A percentile compares a stretch with the other conserved stretches of the same genome.
Conservation (phyloP, 164 flowering plant species). For the Dillenia turbinata region DNA sequence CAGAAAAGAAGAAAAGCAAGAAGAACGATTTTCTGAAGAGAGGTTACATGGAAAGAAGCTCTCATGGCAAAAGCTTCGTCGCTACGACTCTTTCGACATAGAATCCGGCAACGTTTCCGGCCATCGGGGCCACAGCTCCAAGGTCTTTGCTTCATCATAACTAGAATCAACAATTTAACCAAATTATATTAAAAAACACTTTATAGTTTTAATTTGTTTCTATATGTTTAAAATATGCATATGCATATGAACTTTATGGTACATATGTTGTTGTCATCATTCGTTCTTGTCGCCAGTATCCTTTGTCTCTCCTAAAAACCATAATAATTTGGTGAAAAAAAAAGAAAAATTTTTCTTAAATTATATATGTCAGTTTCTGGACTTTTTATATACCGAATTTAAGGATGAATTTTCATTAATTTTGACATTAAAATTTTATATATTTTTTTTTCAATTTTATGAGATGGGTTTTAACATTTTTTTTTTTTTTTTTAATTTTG, state of each 20-base stretch:
- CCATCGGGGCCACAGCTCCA: not conserved
- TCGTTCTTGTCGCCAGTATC: no score
- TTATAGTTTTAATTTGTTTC: not conserved
- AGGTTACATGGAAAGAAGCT: not conserved
- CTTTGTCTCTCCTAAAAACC: no score
- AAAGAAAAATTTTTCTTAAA: no score
- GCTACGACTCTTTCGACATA: not conserved
- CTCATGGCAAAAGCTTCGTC: conserved; percentile 1
- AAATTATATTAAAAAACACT: no score
- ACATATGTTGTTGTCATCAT: no score
- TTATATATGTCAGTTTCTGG: no score
- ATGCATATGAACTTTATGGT: not conserved
- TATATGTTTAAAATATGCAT: not conserved
- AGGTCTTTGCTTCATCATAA: not conserved
- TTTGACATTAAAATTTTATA: not conserved
- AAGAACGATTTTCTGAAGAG: not conserved
- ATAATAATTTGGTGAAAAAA: no score
- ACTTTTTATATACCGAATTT: no score
- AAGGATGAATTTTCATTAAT: no score
- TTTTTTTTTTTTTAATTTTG: not conserved
- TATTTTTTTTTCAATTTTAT: not conserved
- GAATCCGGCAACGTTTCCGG: not conserved
- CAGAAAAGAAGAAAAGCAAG: no score
- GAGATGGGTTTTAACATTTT: no score
- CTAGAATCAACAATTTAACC: no score